Percentiles rank a stretch among this genome's conserved stretches.
phyloP scores from a whole-genome alignment of 2,329 filamentous ascomycete genomes.

The Cyphellophora attinorum region DNA sequence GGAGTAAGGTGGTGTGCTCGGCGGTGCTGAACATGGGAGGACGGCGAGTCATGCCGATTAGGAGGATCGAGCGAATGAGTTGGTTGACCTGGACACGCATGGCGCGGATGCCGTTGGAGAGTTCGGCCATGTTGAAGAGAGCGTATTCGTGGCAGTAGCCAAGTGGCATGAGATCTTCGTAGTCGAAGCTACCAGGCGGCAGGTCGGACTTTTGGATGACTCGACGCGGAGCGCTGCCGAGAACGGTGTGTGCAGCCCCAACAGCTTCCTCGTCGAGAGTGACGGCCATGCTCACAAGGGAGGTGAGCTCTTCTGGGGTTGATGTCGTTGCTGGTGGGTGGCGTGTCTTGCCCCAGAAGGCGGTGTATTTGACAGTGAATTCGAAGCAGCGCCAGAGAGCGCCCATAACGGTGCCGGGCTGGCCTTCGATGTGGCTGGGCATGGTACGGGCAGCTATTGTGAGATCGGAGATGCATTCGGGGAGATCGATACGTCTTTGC shows the following conservation, averaged over 20 bases:
- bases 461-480: background rate
- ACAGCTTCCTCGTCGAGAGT: too few relatives aligned
- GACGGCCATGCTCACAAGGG: too few relatives aligned
- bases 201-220: too few relatives aligned
- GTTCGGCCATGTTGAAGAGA: constrained; percentile 43
- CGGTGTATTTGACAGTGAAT: constrained; percentile 11
- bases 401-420: too few relatives aligned
- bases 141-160: constrained; percentile 47
- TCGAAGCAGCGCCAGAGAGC: background rate
- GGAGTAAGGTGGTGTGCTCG: constrained; percentile 21
- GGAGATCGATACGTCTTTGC: background rate
- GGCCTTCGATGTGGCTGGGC: too few relatives aligned
- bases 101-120: constrained; percentile 54
- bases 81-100: constrained; percentile 46
- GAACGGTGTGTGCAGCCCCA: too few relatives aligned
- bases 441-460: too few relatives aligned
- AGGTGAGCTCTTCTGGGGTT: background rate
- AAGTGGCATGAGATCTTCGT: constrained; percentile 37
- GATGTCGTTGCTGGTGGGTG: constrained; percentile 17
- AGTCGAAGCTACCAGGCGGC: too few relatives aligned
- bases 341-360: constrained; percentile 23
- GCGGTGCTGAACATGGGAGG: constrained; percentile 1
- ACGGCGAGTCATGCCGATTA: background rate
- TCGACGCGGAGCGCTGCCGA: too few relatives aligned
- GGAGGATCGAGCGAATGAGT: constrained; percentile 27